These are phyloP conservation scores for Boletellus ananiceps DNA, from an alignment of 768 basidiomycete genomes.

Conservation along the genomic window DNA sequence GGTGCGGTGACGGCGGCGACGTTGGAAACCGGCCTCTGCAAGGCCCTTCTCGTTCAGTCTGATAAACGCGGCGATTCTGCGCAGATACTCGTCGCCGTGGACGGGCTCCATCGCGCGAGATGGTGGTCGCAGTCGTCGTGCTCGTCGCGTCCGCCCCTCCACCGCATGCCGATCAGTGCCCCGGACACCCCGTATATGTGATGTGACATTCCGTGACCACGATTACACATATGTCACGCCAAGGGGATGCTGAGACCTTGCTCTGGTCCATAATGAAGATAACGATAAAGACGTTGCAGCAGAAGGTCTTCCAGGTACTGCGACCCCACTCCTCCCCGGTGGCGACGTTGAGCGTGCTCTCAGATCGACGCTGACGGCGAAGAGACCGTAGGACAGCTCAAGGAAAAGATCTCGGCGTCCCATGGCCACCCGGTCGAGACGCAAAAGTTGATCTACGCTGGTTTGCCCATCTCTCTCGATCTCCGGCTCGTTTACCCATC, in stretches of 20 bases:
- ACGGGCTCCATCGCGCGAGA: constrained; percentile 43
- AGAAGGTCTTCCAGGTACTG: constrained; percentile 82
- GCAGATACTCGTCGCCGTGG: constrained; percentile 72
- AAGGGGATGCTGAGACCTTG: constrained; percentile 6
- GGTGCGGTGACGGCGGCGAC: constrained; percentile 40
- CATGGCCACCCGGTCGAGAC: constrained; percentile 70
- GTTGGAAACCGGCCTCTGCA: constrained; percentile 57
- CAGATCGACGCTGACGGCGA: constrained; percentile 74
- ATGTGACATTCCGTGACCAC: constrained; percentile 18
- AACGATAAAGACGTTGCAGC: constrained; percentile 92
- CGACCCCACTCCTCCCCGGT: neutral
- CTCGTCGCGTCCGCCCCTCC: constrained; percentile 18
- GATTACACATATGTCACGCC: constrained; percentile 23
- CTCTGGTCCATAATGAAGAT: constrained; percentile 66
- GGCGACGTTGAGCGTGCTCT: neutral
- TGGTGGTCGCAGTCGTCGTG: constrained; percentile 5
- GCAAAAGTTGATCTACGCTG: constrained; percentile 96
- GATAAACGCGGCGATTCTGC: constrained; percentile 65
- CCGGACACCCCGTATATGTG: constrained; percentile 16
- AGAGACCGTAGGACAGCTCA: constrained; percentile 75
- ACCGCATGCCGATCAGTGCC: constrained; percentile 20
- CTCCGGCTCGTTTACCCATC: constrained; percentile 1
- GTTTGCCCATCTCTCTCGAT: constrained; percentile 38
- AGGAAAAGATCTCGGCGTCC: constrained; percentile 72
- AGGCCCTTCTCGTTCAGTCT: constrained; percentile 67